Evolutionary conservation across 805 yeast species (phyloP).

Genomic region (Candida lessepsii): DNA sequence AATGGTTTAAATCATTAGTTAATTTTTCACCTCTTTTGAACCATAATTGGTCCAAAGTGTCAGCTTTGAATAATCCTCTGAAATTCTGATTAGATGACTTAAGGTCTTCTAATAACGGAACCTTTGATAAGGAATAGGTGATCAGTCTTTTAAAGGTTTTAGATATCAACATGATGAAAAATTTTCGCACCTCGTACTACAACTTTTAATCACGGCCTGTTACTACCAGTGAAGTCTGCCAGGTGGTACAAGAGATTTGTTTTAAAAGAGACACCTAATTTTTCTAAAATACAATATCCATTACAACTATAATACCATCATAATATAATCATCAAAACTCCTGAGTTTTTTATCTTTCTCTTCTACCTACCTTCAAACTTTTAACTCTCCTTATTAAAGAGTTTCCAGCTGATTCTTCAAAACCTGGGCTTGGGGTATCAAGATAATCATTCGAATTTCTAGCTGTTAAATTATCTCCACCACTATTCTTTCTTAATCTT

Average conservation of each 20-base stretch:
- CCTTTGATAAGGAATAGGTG: constrained; percentile 34
- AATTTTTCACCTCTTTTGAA: constrained; percentile 36
- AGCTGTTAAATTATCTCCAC: constrained; percentile 31
- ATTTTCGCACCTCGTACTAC: constrained; percentile 6
- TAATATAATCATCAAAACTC: not conserved
- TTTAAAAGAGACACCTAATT: too few relatives aligned
- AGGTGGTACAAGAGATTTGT: too few relatives aligned
- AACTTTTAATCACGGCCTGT: too few relatives aligned
- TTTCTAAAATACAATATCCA: not conserved
- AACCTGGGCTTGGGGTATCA: constrained; percentile 12
- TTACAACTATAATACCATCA: constrained; percentile 1
- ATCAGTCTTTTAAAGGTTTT: not conserved
- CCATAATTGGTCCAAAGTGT: constrained; percentile 37
- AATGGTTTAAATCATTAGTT: constrained; percentile 33
- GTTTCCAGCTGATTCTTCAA: constrained; percentile 33
- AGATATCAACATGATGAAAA: constrained; percentile 7
- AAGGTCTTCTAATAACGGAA: constrained; percentile 29
- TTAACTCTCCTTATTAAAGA: constrained; percentile 81
- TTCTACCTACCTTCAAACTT: constrained; percentile 77
- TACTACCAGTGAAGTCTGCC: too few relatives aligned
- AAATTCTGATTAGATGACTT: constrained; percentile 27
- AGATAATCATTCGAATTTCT: constrained; percentile 22
- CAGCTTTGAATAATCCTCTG: constrained; percentile 34
- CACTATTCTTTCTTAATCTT: constrained; percentile 49
- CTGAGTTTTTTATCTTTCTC: constrained; percentile 18